These are phyloP conservation scores for Penicillium sp. DNA, from an alignment of 2,329 filamentous ascomycete genomes.

Conservation along the genomic window DNA sequence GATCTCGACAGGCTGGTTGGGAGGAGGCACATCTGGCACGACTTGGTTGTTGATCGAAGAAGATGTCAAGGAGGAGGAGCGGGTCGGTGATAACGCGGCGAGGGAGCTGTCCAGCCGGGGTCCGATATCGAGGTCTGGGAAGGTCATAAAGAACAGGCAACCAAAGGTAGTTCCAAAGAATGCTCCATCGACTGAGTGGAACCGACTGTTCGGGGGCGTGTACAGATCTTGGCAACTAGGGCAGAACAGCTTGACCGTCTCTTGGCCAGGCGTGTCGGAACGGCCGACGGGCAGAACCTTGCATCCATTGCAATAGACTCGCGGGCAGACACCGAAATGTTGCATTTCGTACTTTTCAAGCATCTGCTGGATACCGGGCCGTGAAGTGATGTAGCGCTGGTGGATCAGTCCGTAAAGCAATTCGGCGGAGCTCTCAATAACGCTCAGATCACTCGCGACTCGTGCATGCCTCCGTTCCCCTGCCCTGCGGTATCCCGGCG, in stretches of 20 bases:
- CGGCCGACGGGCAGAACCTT: conserved; percentile 87
- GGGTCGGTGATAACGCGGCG: too few species aligned
- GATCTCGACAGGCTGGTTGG: conserved; percentile 48
- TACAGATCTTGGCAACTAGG: conserved; percentile 95
- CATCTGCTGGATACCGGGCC: conserved; percentile 96
- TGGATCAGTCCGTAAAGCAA: conserved; percentile 97
- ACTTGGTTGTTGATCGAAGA: too few species aligned
- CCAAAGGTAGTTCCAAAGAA: conserved; percentile 98
- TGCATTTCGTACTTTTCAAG: conserved; percentile 96
- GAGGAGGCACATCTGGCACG: too few species aligned
- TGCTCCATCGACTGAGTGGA: conserved; percentile 92
- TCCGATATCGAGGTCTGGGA: conserved; percentile 82
- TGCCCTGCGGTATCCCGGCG: conserved; percentile 42
- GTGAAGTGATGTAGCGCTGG: conserved; percentile 93
- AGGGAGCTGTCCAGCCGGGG: conserved; percentile 54
- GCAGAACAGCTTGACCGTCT: conserved; percentile 97
- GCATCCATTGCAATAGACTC: conserved; percentile 81
- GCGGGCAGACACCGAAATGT: conserved; percentile 92
- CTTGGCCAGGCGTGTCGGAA: conserved; percentile 87
- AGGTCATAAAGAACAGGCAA: conserved; percentile 94
- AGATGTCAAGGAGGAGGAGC: too few species aligned
- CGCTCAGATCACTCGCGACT: conserved; percentile 82
- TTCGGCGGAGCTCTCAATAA: conserved; percentile 96
- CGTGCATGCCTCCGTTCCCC: conserved; percentile 69
- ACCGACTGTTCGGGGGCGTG: conserved; percentile 90